A percentile compares a stretch with the other conserved stretches of the same genome.
Conservation (phyloP, 176 grass and related monocot genomes). For the Oryza glumipatula region DNA sequence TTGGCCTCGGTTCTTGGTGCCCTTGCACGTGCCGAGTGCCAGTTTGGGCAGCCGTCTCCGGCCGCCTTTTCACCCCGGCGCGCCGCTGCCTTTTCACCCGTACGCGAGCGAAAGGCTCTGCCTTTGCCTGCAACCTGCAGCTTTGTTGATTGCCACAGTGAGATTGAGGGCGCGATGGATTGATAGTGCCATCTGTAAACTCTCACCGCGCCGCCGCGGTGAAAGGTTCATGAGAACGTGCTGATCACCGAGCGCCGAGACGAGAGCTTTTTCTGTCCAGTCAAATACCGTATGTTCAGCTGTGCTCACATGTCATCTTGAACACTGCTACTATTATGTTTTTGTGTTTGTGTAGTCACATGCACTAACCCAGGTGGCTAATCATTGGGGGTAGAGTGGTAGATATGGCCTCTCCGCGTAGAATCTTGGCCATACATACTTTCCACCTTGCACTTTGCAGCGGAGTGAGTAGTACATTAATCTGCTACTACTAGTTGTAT, state of each 20-base stretch:
- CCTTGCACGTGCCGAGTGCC: constrained; percentile 34
- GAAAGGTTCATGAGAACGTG: background rate
- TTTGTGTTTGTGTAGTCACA: background rate
- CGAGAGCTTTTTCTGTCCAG: background rate
- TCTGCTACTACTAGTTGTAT: background rate
- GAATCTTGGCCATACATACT: background rate
- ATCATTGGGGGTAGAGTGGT: background rate
- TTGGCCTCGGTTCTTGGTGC: constrained; percentile 17
- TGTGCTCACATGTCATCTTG: background rate
- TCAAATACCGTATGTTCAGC: background rate
- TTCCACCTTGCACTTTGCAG: background rate
- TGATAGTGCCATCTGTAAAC: background rate
- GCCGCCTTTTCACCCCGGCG: constrained; percentile 5
- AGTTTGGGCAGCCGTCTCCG: constrained; percentile 14
- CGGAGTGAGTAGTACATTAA: background rate
- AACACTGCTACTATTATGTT: background rate
- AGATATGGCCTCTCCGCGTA: background rate
- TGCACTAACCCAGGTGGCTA: background rate
- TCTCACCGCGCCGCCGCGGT: background rate
- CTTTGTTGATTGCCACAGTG: background rate
- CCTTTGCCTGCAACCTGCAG: background rate
- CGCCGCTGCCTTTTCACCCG: constrained; percentile 16
- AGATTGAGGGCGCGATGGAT: background rate
- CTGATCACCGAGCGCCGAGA: background rate
- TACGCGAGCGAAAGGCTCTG: background rate